Evolutionary conservation across 768 basidiomycete genomes (phyloP), one percentile per base, ranked within the genome.

Genomic region (Filobasidium wieringae): DNA sequence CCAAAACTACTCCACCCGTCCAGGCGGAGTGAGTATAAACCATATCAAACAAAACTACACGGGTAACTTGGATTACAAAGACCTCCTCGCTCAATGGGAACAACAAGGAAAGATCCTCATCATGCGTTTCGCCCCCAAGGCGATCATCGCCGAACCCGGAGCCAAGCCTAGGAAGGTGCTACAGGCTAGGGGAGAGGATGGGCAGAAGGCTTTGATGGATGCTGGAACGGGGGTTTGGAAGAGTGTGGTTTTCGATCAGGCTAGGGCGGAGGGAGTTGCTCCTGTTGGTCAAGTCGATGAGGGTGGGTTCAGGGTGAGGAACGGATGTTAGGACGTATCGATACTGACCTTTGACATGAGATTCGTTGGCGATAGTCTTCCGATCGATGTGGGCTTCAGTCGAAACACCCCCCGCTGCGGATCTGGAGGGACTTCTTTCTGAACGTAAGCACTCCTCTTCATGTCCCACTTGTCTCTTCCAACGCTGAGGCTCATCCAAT

Each of bases 21-120:
- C 59, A 11, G 59, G 59, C 47, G 59, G 59, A 17, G 50, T 60
- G 31, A 45, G 53, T 37, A 55, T 60, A 32, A 33, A 55, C 43
- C 37, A 41, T 12, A 55, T 60, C 36, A 43, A 51, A 29, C 41
- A 51, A 12, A 40, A 52, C 51, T 58, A 52, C 51, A 32, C 51
- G 19, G 56, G 56, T 12, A 32, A 32, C n/a, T 34, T 50, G 29
- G 51, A 15, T 17, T 29, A n/a, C 1, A 41, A 52, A 33, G 39
- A 32, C 39, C 59, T 60, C 19, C 51, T 61, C 26, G 22, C 24
- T 12, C 11, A 39, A 2, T 61, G 60, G 60, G 60, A 61, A 57
- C 22, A 26, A 4, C 22, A 56, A 34, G 60, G 60, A n/a, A 56
- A 61, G 29, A 40, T 61, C 50, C 55, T 61, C 15, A 61, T 61